Evolutionary conservation across 2,329 filamentous ascomycete species (phyloP).

Genomic region (Thielaviopsis punctulata): DNA sequence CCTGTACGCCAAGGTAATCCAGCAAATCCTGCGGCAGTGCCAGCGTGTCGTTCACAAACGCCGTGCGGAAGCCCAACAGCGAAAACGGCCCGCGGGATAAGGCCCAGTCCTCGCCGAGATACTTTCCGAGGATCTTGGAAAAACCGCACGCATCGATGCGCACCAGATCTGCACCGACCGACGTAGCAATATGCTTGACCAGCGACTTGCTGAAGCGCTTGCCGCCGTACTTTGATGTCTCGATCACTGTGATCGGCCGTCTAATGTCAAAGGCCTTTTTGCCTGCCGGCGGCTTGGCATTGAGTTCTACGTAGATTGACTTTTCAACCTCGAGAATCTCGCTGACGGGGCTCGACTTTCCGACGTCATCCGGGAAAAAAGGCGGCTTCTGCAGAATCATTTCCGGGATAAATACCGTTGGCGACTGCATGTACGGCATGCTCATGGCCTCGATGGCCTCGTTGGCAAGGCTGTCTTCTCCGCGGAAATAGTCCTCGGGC

Average conservation of each 20-base stretch:
- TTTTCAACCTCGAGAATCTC: conserved; percentile 12
- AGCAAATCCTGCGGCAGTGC: conserved; percentile 19
- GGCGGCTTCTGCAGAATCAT: conserved; percentile 12
- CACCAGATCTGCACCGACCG: conserved; percentile 48
- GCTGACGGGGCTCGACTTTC: conserved; percentile 7
- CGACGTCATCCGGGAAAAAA: conserved; percentile 11
- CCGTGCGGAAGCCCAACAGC: conserved; percentile 37
- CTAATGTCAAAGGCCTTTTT: conserved; percentile 14
- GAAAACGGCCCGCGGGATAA: conserved; percentile 31
- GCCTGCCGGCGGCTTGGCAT: conserved; percentile 7
- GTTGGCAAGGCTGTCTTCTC: conserved; percentile 8
- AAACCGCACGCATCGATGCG: conserved; percentile 52
- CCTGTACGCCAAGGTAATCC: conserved; percentile 9
- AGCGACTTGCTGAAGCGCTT: conserved; percentile 26
- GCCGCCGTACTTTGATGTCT: conserved; percentile 23
- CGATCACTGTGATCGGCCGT: conserved; percentile 23
- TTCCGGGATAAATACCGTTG: conserved; percentile 17
- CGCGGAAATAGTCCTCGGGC: conserved; percentile 6
- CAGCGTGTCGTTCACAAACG: conserved; percentile 36
- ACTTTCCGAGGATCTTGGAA: conserved; percentile 50
- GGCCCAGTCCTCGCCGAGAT: conserved; percentile 45
- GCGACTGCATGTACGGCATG: conserved; percentile 14
- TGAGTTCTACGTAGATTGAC: conserved; percentile 12
- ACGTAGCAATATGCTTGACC: conserved; percentile 44
- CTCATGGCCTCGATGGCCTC: conserved; percentile 8